Evolutionary conservation across 2,329 filamentous ascomycete species (phyloP).

Genomic region (Hansfordia pulvinata): DNA sequence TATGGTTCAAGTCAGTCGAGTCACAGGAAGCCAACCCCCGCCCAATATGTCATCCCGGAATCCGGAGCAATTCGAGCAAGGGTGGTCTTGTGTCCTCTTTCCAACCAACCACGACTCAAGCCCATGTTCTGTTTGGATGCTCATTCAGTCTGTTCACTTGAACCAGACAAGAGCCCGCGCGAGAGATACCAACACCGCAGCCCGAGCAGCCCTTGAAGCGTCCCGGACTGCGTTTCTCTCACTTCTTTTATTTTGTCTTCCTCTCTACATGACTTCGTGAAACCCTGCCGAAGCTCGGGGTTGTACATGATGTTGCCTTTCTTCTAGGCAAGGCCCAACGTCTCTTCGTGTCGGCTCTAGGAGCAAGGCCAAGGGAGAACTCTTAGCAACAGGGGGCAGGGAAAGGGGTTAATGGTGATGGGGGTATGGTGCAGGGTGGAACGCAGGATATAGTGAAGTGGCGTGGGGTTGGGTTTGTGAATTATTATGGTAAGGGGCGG

Average conservation of each 20-base stretch:
- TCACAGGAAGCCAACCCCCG: too few relatives aligned
- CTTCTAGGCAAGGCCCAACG: slow-evolving; percentile 15
- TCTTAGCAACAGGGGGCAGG: slow-evolving; percentile 14
- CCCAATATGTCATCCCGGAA: too few relatives aligned
- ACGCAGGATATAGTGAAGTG: slow-evolving; percentile 11
- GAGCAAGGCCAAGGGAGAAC: slow-evolving; percentile 19
- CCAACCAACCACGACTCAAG: too few relatives aligned
- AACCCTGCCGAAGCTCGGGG: slow-evolving; percentile 12
- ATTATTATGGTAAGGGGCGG: slow-evolving; percentile 13
- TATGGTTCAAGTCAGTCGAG: too few relatives aligned
- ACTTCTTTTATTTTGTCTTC: slow-evolving; percentile 9
- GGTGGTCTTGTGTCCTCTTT: neutral
- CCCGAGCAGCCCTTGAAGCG: slow-evolving; percentile 2
- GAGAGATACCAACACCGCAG: too few relatives aligned
- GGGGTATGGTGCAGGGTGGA: slow-evolving; percentile 8
- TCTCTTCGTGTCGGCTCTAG: slow-evolving; percentile 16
- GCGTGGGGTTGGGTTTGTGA: slow-evolving; percentile 12
- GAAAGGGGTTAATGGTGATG: slow-evolving; percentile 6
- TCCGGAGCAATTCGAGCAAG: too few relatives aligned
- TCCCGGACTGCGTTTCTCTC: slow-evolving; percentile 5
- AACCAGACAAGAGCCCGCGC: slow-evolving; percentile 10
- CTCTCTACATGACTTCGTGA: slow-evolving; percentile 23
- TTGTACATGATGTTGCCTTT: slow-evolving; percentile 20
- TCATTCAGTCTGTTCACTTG: slow-evolving; percentile 18
- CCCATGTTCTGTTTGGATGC: too few relatives aligned